phyloP scores from a whole-genome alignment of 345 rosid genomes.

The Clarkia xantiana region DNA sequence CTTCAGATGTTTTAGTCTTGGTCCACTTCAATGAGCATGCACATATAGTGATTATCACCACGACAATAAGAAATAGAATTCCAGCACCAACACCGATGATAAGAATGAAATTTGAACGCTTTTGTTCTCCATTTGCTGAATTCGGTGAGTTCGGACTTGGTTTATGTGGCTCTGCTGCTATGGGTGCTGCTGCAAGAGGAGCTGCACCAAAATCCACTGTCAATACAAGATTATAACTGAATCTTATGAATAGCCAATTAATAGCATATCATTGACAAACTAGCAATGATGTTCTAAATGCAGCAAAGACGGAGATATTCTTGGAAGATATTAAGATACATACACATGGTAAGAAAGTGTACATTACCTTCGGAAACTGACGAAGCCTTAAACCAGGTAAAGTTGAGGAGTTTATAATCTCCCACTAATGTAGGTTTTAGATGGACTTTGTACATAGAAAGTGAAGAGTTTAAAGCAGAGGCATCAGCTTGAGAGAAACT shows the following conservation, averaged over 20 bases:
- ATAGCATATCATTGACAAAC: too few species aligned
- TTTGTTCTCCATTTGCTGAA: constrained; percentile 28
- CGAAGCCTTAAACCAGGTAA: constrained; percentile 76
- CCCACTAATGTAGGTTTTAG: constrained; percentile 57
- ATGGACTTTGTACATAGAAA: constrained; percentile 53
- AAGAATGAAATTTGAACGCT: constrained; percentile 44
- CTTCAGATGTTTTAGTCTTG: constrained; percentile 35
- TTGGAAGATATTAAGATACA: background rate
- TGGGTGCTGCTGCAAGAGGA: constrained; percentile 48
- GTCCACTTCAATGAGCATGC: constrained; percentile 37
- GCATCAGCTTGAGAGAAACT: constrained; percentile 71
- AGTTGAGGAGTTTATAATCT: constrained; percentile 71
- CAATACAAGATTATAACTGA: background rate
- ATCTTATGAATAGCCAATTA: background rate
- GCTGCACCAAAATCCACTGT: constrained; percentile 21
- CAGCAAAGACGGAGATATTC: too few species aligned
- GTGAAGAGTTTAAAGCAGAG: constrained; percentile 56
- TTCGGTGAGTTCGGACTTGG: constrained; percentile 23
- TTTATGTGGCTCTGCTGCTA: constrained; percentile 31
- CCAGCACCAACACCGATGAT: constrained; percentile 58
- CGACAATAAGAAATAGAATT: constrained; percentile 35
- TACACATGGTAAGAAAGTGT: background rate
- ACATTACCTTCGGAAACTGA: constrained; percentile 63
- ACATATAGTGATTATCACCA: constrained; percentile 50
- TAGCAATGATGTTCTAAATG: too few species aligned